Evolutionary conservation across 2,329 filamentous ascomycete genomes (phyloP), one percentile per base, ranked within the genome.

Genomic region (Dactylellina drechsleri): DNA sequence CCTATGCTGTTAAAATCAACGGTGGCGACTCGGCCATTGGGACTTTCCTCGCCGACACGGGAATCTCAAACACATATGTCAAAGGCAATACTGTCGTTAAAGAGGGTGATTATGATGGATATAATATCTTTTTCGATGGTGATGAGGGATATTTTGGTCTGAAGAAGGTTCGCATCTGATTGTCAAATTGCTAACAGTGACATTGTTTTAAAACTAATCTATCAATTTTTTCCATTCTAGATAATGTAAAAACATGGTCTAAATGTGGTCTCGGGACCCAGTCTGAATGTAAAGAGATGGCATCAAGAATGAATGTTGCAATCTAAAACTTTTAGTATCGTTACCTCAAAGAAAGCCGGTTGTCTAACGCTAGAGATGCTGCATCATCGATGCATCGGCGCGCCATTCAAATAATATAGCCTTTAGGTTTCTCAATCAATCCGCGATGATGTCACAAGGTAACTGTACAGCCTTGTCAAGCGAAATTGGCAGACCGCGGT

Each of bases 401-500:
- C 23, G 23, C 23, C 4, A 23, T 23, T 36, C 31, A 36, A 36
- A 36, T 36, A 7, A 2, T 36, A 1, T 23, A 36, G 31, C 1
- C 43, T 47, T 15, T n/a, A 6, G 23, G 8, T 4, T n/a, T 23
- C 7, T 40, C 54, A 13, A 13, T 54, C 58, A 10, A 16, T 12
- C 2, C 7, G 59, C 26, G 4, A 12, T 13, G 8, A 41, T 57
- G 16, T 75, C 71, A n/a, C 57, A 20, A 1, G 59, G 72, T 23
- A 76, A 54, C 36, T 76, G 58, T 5, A 76, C 66, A 4, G 65
- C 72, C n/a, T 65, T 70, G 45, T 70, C 72, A 31, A 76, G 64
- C 10, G 72, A 47, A 4, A 76, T 57, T 56, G 72, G 72, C 12
- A 76, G 54, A 18, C 72, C 72, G n/a, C 72, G 72, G 45, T 70